Evolutionary conservation across 1,284 basidiomycete species (phyloP), one percentile per base, ranked within the genome.

Genomic region (Ganoderma multipileum): DNA sequence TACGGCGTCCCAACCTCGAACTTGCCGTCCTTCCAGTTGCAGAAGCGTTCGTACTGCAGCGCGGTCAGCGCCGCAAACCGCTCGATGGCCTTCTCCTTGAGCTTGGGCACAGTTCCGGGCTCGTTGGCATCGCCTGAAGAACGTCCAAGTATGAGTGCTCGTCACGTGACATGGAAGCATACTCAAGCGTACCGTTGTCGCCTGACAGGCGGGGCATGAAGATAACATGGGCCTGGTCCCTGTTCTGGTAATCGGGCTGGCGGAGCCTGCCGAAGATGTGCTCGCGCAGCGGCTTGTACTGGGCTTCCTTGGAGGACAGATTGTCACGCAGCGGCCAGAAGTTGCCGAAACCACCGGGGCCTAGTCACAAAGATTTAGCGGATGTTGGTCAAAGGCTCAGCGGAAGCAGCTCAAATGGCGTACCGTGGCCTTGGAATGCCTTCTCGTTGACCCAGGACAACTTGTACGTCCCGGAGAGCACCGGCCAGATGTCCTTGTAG

Each of bases 131-230:
- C 54, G 20, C 54, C 54, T 55, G 30, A 30, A 55, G 2, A 55
- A n/a, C 23, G n/a, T 26, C 9, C 38, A 39, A 42, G 33, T 50
- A 8, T 50, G 26, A 50, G n/a, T 7, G 4, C n/a, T 26, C 26
- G 20, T 3, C n/a, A 20, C 20, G 2, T n/a, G 2, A 26, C 9
- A 12, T 3, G 26, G 14, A 23, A 26, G 8, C 7, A 3, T 16
- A 4, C 30, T 2, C n/a, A 6, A n/a, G 8, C 68, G 41, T 55
- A 70, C 71, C 68, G 18, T 36, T 68, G 55, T 79, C 75, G 1
- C 79, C 80, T 16, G 77, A 79, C 9, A 80, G 75, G 52, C 79
- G 74, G 61, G 80, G 80, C 79, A 81, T 81, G 55, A 62, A 74
- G 33, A 70, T 71, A 0, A 61, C 63, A 23, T 55, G 62, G 7